A percentile compares a stretch with the other conserved stretches of the same genome.
Evolutionary conservation across 805 yeast species (phyloP).

Genomic region (Alloascoidea africana): DNA sequence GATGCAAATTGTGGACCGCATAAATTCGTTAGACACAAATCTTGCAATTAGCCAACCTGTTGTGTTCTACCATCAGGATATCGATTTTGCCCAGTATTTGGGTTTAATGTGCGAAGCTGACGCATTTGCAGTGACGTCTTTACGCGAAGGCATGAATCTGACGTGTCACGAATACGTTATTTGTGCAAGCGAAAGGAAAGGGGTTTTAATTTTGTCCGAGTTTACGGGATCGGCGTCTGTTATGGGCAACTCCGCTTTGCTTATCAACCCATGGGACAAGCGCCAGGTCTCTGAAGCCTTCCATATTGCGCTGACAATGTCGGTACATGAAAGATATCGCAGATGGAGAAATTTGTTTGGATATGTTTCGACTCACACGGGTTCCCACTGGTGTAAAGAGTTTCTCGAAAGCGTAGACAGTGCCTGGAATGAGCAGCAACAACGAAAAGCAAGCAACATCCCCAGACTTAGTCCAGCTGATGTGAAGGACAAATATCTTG

Average conservation of each 20-base stretch:
- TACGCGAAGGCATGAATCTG: conserved; percentile 94
- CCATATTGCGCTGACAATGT: conserved; percentile 50
- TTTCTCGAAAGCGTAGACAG: conserved; percentile 38
- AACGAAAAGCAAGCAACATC: conserved; percentile 18
- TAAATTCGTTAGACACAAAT: conserved; percentile 31
- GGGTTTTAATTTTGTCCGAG: conserved; percentile 80
- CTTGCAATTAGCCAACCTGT: conserved; percentile 64
- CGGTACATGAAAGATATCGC: conserved; percentile 33
- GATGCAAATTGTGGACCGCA: conserved; percentile 66
- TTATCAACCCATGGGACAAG: conserved; percentile 88
- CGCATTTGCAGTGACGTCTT: conserved; percentile 71
- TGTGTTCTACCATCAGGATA: conserved; percentile 74
- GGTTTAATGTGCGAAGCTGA: conserved; percentile 82
- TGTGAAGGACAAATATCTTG: not conserved
- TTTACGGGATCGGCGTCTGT: conserved; percentile 90
- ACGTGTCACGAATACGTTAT: conserved; percentile 84
- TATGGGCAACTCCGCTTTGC: conserved; percentile 44
- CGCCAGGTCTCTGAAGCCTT: conserved; percentile 51
- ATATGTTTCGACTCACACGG: conserved; percentile 49
- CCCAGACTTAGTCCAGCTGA: conserved; percentile 13
- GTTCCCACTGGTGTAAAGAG: conserved; percentile 54
- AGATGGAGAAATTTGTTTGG: conserved; percentile 50
- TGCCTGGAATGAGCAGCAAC: conserved; percentile 35
- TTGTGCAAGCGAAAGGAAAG: conserved; percentile 27
- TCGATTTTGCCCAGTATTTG: conserved; percentile 78